These are phyloP conservation scores for Pneumocystis canis DNA, from an alignment of 1,139 yeast genomes.

Conservation along the genomic window DNA sequence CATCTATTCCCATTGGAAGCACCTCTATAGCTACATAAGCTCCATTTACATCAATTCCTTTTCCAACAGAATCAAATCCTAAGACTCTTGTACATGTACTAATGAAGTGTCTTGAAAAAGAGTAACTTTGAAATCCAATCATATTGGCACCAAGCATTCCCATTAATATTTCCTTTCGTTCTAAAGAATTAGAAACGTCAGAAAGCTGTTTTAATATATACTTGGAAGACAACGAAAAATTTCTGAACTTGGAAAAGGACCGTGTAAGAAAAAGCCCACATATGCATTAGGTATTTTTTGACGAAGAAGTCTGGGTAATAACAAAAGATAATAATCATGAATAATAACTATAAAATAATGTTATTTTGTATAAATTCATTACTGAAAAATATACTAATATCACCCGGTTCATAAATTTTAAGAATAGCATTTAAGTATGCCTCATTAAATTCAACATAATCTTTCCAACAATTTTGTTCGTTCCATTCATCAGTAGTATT, in stretches of 20 bases:
- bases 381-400: constrained; percentile 25
- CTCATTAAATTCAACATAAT: constrained; percentile 62
- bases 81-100: constrained; percentile 79
- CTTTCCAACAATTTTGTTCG: constrained; percentile 89
- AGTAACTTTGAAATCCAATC: constrained; percentile 80
- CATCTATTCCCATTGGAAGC: constrained; percentile 80
- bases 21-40: constrained; percentile 52
- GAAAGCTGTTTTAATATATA: background rate
- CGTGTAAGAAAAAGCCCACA: constrained; percentile 84
- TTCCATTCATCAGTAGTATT: constrained; percentile 87
- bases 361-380: background rate
- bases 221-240: constrained; percentile 86
- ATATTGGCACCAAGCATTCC: constrained; percentile 87
- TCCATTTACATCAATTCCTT: constrained; percentile 55
- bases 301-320: constrained; percentile 76
- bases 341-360: constrained; percentile 44
- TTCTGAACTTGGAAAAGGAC: constrained; percentile 91
- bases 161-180: constrained; percentile 55
- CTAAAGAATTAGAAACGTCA: background rate
- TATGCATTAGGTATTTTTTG: constrained; percentile 64
- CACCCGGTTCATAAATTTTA: constrained; percentile 49
- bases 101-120: constrained; percentile 81
- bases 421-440: constrained; percentile 64
- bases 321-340: constrained; percentile 80
- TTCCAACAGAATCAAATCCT: constrained; percentile 67